Evolutionary conservation across 495 filamentous ascomycete species (phyloP).

Genomic region (Penicillium ochrochloron): DNA sequence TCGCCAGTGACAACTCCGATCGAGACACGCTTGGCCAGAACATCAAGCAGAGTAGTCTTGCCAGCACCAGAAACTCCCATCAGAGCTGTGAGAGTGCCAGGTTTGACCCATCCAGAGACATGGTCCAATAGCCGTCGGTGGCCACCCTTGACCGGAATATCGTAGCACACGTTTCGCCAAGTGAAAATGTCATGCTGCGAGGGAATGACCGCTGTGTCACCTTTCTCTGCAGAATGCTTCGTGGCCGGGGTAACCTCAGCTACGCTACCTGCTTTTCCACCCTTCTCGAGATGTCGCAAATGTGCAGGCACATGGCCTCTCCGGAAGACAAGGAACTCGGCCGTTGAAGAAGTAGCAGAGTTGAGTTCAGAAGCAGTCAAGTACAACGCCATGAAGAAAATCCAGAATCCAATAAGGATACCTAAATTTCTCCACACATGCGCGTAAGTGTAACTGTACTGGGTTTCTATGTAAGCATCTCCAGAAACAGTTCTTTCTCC

Average conservation of each 20-base stretch:
- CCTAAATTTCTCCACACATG: constrained; percentile 72
- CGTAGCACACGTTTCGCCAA: constrained; percentile 76
- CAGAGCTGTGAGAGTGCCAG: constrained; percentile 69
- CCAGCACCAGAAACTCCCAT: constrained; percentile 69
- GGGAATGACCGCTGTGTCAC: constrained; percentile 44
- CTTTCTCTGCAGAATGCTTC: constrained; percentile 30
- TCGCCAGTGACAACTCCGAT: constrained; percentile 60
- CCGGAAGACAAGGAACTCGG: constrained; percentile 49
- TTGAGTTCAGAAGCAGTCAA: constrained; percentile 52
- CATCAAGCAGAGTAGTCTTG: constrained; percentile 70
- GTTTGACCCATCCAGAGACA: constrained; percentile 69
- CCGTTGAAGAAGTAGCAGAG: constrained; percentile 47
- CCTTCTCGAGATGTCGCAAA: constrained; percentile 39
- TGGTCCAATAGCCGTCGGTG: constrained; percentile 63
- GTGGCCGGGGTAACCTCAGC: constrained; percentile 23
- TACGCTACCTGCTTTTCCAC: constrained; percentile 17
- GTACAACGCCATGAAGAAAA: constrained; percentile 61
- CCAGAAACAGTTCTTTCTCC: constrained; percentile 58
- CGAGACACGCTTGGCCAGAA: constrained; percentile 58
- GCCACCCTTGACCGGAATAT: constrained; percentile 63
- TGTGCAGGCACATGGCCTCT: constrained; percentile 44
- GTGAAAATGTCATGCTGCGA: constrained; percentile 67
- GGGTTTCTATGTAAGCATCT: constrained; percentile 56
- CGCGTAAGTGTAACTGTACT: constrained; percentile 58
- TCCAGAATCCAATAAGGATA: constrained; percentile 65